Conservation (phyloP, 1,284 basidiomycete genomes). For the Flammula alnicola region DNA sequence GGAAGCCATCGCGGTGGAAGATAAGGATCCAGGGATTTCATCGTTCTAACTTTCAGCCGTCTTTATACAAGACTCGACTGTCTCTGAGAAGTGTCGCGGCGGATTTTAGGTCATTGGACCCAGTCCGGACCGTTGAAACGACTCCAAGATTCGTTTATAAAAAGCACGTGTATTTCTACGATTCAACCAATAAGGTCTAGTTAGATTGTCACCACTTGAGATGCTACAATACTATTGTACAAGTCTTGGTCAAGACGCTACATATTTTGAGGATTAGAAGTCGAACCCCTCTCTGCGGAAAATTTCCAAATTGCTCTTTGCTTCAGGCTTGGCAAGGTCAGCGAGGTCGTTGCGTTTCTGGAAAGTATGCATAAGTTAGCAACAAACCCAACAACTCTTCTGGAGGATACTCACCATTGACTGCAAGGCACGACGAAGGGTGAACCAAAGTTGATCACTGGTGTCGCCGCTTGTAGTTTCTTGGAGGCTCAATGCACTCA, state of each 20-base stretch:
- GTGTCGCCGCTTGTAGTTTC: slow-evolving; percentile 68
- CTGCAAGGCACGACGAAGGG: slow-evolving; percentile 84
- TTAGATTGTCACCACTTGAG: slow-evolving; percentile 20
- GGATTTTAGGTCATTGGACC: slow-evolving; percentile 20
- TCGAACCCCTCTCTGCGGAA: slow-evolving; percentile 87
- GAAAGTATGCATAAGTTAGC: slow-evolving; percentile 11
- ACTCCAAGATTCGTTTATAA: no score
- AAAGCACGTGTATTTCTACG: background rate
- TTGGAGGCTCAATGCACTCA: slow-evolving; percentile 89
- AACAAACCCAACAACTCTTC: background rate
- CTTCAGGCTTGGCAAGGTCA: slow-evolving; percentile 62
- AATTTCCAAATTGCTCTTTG: slow-evolving; percentile 54
- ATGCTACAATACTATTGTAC: slow-evolving; percentile 8
- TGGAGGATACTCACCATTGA: slow-evolving; percentile 67
- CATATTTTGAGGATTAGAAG: slow-evolving; percentile 53
- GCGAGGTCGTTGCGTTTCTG: slow-evolving; percentile 69
- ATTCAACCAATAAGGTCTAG: slow-evolving; percentile 19
- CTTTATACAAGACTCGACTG: slow-evolving; percentile 6
- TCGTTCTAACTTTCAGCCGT: background rate
- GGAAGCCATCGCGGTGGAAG: slow-evolving; percentile 39
- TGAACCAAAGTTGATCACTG: slow-evolving; percentile 89
- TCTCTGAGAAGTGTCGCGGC: no score
- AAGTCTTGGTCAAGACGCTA: slow-evolving; percentile 6
- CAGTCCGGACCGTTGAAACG: background rate
- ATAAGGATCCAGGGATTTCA: background rate